Percentiles rank a stretch among this genome's conserved stretches.
Conservation (phyloP, 2,329 filamentous ascomycete species). For the Aspergillus sp. region DNA sequence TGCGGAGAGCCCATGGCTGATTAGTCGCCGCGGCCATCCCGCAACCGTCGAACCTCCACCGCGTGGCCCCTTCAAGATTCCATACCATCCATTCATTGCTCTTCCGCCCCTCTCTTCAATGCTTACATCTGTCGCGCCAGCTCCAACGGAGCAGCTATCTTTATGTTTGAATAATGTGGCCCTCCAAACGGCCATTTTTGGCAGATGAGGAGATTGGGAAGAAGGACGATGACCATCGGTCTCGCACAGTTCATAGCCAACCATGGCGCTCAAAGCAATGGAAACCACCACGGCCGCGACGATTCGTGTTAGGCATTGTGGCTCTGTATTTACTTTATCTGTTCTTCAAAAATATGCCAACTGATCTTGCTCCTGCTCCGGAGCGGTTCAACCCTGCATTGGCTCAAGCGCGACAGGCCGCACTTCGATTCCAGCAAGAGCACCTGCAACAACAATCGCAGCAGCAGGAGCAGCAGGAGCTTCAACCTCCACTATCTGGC, state of each 20-base stretch:
- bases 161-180: constrained; percentile 37
- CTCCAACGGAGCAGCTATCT: constrained; percentile 27
- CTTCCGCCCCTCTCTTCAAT: constrained; percentile 11
- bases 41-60: constrained; percentile 10
- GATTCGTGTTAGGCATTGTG: constrained; percentile 52
- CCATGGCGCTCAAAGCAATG: constrained; percentile 37
- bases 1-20: background rate
- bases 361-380: constrained; percentile 42
- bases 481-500: constrained; percentile 8
- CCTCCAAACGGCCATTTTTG: constrained; percentile 47
- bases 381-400: constrained; percentile 34
- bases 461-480: constrained; percentile 1
- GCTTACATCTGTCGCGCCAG: constrained; percentile 12
- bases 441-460: constrained; percentile 1
- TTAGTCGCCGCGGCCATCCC: constrained; percentile 8
- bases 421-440: background rate
- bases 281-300: constrained; percentile 47
- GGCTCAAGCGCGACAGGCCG: constrained; percentile 19
- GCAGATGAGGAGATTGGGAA: constrained; percentile 66
- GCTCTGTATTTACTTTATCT: constrained; percentile 60
- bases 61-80: constrained; percentile 2
- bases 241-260: constrained; percentile 30
- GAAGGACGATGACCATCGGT: constrained; percentile 63
- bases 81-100: background rate
- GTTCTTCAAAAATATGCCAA: constrained; percentile 66